These are phyloP conservation scores for Ilyonectria destructans DNA, from an alignment of 2,329 filamentous ascomycete species.

Conservation along the genomic window DNA sequence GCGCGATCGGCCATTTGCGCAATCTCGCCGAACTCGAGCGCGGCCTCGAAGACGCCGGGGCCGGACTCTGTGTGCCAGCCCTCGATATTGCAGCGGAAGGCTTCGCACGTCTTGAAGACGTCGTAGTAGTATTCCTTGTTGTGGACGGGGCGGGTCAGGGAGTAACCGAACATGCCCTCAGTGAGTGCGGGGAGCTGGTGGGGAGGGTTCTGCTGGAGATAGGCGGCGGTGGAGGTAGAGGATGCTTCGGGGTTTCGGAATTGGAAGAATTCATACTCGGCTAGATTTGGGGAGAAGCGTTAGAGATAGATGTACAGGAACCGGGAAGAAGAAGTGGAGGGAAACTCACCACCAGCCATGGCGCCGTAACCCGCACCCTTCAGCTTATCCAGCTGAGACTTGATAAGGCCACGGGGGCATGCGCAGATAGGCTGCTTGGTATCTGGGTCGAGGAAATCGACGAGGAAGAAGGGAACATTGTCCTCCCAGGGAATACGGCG, in stretches of 20 bases:
- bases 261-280: conserved; percentile 96
- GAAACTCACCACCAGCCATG: conserved; percentile 86
- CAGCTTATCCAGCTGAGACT: conserved; percentile 78
- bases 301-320: background rate
- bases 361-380: conserved; percentile 81
- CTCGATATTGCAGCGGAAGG: conserved; percentile 87
- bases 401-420: conserved; percentile 85
- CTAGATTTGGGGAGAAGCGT: conserved; percentile 61
- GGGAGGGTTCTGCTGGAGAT: conserved; percentile 81
- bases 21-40: conserved; percentile 91
- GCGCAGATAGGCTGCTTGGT: conserved; percentile 80
- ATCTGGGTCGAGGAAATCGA: conserved; percentile 88
- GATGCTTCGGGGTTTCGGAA: conserved; percentile 78
- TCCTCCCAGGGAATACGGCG: conserved; percentile 93
- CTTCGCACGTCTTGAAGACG: conserved; percentile 84
- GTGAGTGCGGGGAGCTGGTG: conserved; percentile 84
- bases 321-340: no score
- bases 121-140: conserved; percentile 96
- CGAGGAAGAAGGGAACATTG: conserved; percentile 87
- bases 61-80: conserved; percentile 97
- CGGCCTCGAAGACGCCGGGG: conserved; percentile 95
- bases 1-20: conserved; percentile 93
- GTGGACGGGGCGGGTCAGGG: conserved; percentile 86
- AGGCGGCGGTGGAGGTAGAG: conserved; percentile 79
- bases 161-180: conserved; percentile 97